A percentile compares a stretch with the other conserved stretches of the same genome.
These are phyloP conservation scores for Syzygium jambos DNA, from an alignment of 345 rosid species.

Conservation along the genomic window DNA sequence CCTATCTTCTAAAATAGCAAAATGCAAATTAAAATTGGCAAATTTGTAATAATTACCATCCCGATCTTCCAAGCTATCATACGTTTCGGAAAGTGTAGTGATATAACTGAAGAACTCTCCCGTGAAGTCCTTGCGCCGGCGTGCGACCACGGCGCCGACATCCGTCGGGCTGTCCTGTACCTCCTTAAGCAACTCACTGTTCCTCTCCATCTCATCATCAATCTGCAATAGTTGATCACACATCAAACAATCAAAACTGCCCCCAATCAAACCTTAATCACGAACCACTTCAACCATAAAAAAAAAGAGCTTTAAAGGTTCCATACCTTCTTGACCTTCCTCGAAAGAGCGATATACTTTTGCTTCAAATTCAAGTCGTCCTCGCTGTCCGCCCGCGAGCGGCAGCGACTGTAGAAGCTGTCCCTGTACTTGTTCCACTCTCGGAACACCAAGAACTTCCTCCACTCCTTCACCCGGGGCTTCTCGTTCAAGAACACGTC, in stretches of 20 bases:
- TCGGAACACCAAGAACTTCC: conserved; percentile 63
- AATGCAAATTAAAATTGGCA: not conserved
- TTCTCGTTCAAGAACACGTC: conserved; percentile 77
- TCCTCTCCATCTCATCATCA: conserved; percentile 87
- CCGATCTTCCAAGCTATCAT: conserved; percentile 63
- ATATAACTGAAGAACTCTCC: conserved; percentile 73
- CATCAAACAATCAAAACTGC: not conserved
- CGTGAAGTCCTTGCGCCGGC: conserved; percentile 67
- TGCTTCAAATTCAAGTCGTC: conserved; percentile 45
- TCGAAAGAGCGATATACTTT: conserved; percentile 39
- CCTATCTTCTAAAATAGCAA: not conserved
- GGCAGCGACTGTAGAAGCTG: conserved; percentile 62
- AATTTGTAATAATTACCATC: conserved; percentile 49
- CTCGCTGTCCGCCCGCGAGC: conserved; percentile 41
- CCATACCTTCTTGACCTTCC: conserved; percentile 75
- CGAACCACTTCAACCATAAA: not conserved
- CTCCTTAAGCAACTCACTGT: conserved; percentile 66
- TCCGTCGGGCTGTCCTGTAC: conserved; percentile 78
- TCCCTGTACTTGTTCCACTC: conserved; percentile 79
- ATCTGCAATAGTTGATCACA: conserved; percentile 40
- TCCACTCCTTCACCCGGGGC: conserved; percentile 72
- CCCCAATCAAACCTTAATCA: not conserved
- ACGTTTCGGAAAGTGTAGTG: conserved; percentile 51
- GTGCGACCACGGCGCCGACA: conserved; percentile 60
- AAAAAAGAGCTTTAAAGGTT: not conserved